Evolutionary conservation across 139 green algal species (phyloP).

Genomic region (Chlorella sorokiniana): DNA sequence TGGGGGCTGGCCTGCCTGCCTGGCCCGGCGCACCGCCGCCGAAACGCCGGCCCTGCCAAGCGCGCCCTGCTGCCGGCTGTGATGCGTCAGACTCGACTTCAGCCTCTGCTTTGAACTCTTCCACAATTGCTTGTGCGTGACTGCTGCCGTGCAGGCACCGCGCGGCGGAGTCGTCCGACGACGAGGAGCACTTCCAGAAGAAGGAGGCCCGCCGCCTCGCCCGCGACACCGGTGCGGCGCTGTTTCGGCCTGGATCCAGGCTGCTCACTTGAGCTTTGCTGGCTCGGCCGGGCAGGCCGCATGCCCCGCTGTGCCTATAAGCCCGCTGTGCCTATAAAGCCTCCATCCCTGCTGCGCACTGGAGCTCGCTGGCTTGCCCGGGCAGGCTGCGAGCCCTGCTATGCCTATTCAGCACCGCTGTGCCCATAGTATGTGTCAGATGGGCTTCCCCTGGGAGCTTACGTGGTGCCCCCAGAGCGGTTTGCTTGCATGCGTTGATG

Average conservation of each 20-base stretch:
- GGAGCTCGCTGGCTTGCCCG: too few species aligned
- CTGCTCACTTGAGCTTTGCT: neutral
- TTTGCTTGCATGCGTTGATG: neutral
- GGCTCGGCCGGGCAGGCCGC: too few species aligned
- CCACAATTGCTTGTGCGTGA: neutral
- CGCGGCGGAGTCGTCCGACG: slow-evolving; percentile 46
- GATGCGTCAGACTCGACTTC: neutral
- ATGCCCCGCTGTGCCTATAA: too few species aligned
- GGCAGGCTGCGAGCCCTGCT: too few species aligned
- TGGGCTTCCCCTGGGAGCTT: too few species aligned
- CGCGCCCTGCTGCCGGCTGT: neutral
- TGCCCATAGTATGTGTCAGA: too few species aligned
- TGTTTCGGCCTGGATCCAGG: neutral
- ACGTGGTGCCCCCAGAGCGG: neutral
- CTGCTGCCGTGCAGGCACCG: neutral
- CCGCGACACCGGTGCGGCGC: slow-evolving; percentile 41
- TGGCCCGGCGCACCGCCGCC: too few species aligned
- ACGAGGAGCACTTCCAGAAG: slow-evolving; percentile 59
- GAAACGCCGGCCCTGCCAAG: too few species aligned
- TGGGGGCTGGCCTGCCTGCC: neutral
- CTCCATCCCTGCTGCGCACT: too few species aligned
- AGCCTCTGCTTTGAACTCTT: neutral
- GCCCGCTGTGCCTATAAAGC: neutral
- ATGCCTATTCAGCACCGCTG: too few species aligned
- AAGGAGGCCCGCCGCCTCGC: slow-evolving; percentile 52